Evolutionary conservation across 2,329 filamentous ascomycete species (phyloP), one percentile per base, ranked within the genome.

Genomic region (Aspergillus udagawae): DNA sequence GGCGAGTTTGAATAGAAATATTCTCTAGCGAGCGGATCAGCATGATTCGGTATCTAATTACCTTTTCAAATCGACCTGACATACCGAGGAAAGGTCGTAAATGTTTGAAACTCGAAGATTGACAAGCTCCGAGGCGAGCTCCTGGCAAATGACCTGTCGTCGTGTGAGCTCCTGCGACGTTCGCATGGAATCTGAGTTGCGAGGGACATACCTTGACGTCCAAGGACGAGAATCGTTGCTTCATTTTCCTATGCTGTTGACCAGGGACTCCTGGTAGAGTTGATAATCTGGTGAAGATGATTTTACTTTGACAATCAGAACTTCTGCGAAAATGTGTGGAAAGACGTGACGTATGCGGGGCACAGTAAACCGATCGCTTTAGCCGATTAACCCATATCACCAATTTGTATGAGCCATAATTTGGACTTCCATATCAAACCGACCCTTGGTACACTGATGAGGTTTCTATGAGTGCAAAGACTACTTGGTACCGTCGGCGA

Each of bases 1-100:
- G 55, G 92, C 87, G 71, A 99, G 94, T 72, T 97, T 97, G 75
- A 99, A 84, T 27, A 97, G 86, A 70, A 97, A 91, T 70, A 97
- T 97, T 71, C 93, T 92, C 79, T 83, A 49, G 9, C n/a, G 8
- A 20, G 20, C 21, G 4, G 21, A 47, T 23, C 12, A 45, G 28
- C 14, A 27, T n/a, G 14, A 28, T 32, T 14, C 32, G 17, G 4
- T 6, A 4, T 51, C 55, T 28, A 60, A 47, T 29, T 45, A 27
- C 27, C 10, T 17, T 3, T 44, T 29, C 45, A 29, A 50, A 63
- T 20, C 29, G 29, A 51, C 5, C 41, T 25, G 8, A 53, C 77
- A 35, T 77, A 84, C 82, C 63, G 92, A 92, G 61, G 91, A 96
- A 58, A 99, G 85, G 74, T 99, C 94, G 79, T 99, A 97, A 73